Base-by-base conservation (phyloP, 192 early-diverging fungal species). In the Umbelopsis isabellina region DNA sequence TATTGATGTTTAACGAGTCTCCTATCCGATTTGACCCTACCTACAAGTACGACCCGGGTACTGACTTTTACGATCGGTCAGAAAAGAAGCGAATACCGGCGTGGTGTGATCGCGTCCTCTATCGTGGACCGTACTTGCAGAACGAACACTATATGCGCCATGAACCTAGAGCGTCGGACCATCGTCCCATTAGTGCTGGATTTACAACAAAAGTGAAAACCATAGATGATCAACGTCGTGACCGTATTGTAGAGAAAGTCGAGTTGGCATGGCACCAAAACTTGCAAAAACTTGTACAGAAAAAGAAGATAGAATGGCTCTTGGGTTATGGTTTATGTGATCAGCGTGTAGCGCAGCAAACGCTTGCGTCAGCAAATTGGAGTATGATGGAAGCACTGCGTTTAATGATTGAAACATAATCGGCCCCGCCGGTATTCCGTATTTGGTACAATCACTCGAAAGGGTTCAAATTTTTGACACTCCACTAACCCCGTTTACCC, bases 81-180 rank as follows among this genome's bases (percentile, higher is more conserved):
- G 96, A 98, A 49, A 99, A 99, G 84, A 88, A 91, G 68, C 86
- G 98, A 27, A 89, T 90, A 3, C 98, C 98, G 1, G 91, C 94
- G 11, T 99, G 95, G 93, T 98, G 97, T 76, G 98, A 99, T 84
- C 89, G 98, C 58, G 86, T 99, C 33, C 75, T 94, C 21, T 92
- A 82, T 72, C 82, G 89, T 23, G 82, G 85, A 13, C 65, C 71
- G 0, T 55, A 75, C 61, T 74, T 83, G 16, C 58, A 80, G 25
- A 82, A 79, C 33, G 15, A 70, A 18, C 72, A 81, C 46, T 95
- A 95, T 83, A 80, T 71, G 65, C 85, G 93, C 41, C 72, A 85
- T 55, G 92, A 95, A 65, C 85, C 90, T 64, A 76, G 77, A 5
- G 86, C 91, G 18, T 93, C 91, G 30, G 95, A 97, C 77, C 95